Evolutionary conservation across 2,329 filamentous ascomycete genomes (phyloP).

Genomic region (Beauveria bassiana): DNA sequence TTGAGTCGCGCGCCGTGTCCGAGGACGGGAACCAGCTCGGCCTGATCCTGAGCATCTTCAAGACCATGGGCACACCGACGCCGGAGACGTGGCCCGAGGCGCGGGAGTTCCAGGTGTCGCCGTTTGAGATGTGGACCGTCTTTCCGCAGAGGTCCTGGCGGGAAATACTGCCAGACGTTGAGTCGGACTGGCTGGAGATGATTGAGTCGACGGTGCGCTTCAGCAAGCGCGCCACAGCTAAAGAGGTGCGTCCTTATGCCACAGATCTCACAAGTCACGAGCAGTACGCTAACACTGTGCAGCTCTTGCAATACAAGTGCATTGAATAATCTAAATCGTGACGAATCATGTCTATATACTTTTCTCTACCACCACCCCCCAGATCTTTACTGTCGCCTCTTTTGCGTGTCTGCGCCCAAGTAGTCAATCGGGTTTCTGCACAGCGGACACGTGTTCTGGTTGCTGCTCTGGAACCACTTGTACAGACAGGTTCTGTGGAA

Average conservation of each 20-base stretch:
- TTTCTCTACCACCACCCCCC: constrained; percentile 13
- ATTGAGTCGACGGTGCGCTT: constrained; percentile 65
- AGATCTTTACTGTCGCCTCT: constrained; percentile 23
- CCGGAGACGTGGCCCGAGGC: constrained; percentile 78
- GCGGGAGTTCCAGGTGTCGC: constrained; percentile 56
- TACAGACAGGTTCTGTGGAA: constrained; percentile 89
- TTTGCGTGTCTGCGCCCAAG: constrained; percentile 32
- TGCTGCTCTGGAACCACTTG: constrained; percentile 95
- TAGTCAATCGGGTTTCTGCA: constrained; percentile 82
- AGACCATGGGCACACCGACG: constrained; percentile 80
- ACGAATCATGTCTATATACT: constrained; percentile 14
- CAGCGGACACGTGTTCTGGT: constrained; percentile 82
- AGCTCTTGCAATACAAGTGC: constrained; percentile 5
- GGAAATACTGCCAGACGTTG: constrained; percentile 56
- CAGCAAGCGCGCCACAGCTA: constrained; percentile 58
- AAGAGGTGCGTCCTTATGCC: constrained; percentile 23
- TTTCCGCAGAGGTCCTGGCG: constrained; percentile 65
- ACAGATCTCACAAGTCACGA: neutral
- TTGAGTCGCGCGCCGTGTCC: constrained; percentile 63
- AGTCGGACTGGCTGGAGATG: constrained; percentile 53
- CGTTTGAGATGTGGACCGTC: constrained; percentile 82
- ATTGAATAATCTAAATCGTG: constrained; percentile 9
- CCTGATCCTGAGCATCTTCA: constrained; percentile 86
- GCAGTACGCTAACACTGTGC: neutral
- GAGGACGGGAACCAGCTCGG: constrained; percentile 89